Percentiles rank a stretch among this genome's conserved stretches.
Evolutionary conservation across 768 basidiomycete genomes (phyloP).

Genomic region (Hypsizygus marmoreus): DNA sequence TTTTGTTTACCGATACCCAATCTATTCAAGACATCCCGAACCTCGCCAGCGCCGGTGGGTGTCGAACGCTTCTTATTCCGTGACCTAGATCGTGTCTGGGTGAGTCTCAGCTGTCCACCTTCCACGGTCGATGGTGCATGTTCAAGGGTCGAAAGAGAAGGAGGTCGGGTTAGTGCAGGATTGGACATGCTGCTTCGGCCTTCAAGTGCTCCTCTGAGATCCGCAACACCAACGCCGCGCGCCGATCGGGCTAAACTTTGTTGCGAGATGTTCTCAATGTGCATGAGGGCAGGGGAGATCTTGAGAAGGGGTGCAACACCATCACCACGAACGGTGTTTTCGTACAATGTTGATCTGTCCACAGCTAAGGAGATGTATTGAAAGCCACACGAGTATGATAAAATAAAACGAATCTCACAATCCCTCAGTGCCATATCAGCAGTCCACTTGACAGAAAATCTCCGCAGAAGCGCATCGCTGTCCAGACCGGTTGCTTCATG

Average conservation of each 20-base stretch:
- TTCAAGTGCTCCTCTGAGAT: slow-evolving; percentile 87
- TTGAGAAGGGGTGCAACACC: slow-evolving; percentile 74
- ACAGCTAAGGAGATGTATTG: slow-evolving; percentile 42
- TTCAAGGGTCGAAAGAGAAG: slow-evolving; percentile 79
- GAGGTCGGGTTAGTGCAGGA: slow-evolving; percentile 62
- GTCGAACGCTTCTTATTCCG: slow-evolving; percentile 49
- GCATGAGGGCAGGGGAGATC: slow-evolving; percentile 86
- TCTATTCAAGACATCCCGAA: slow-evolving; percentile 78
- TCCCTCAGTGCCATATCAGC: slow-evolving; percentile 73
- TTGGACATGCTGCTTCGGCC: slow-evolving; percentile 85
- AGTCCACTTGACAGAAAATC: slow-evolving; percentile 67
- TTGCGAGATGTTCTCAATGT: slow-evolving; percentile 86
- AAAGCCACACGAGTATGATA: not conserved
- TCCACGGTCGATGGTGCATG: slow-evolving; percentile 56
- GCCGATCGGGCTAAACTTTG: slow-evolving; percentile 81
- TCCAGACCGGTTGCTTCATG: slow-evolving; percentile 70
- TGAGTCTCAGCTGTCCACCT: slow-evolving; percentile 39
- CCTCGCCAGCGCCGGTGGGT: slow-evolving; percentile 63
- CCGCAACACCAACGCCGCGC: slow-evolving; percentile 82
- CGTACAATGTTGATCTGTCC: slow-evolving; percentile 53
- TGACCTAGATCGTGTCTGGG: slow-evolving; percentile 57
- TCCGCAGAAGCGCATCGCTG: slow-evolving; percentile 50
- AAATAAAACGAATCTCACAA: slow-evolving; percentile 55
- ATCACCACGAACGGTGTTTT: slow-evolving; percentile 61
- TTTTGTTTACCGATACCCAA: slow-evolving; percentile 82